Conservation (phyloP, 495 filamentous ascomycete species). For the Cairneyella variabilis region DNA sequence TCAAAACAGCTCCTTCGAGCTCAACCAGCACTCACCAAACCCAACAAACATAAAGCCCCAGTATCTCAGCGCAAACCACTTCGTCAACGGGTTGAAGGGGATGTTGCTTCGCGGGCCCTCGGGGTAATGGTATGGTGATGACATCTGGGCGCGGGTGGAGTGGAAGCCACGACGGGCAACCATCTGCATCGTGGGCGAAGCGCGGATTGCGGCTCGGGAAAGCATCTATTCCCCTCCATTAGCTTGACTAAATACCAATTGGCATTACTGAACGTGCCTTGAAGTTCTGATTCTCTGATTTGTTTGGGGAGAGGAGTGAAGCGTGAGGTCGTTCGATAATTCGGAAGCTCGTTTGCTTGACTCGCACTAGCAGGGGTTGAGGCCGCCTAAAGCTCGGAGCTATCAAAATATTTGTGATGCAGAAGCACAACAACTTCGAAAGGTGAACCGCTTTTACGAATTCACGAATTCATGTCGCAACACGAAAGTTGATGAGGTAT, state of each 20-base stretch:
- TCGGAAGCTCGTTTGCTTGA: neutral
- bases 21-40: conserved; percentile 25
- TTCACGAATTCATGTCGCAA: neutral
- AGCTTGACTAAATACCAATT: conserved; percentile 11
- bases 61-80: conserved; percentile 77
- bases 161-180: conserved; percentile 92
- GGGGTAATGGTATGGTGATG: conserved; percentile 94
- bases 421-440: neutral
- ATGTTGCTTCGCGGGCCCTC: conserved; percentile 93
- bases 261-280: conserved; percentile 24
- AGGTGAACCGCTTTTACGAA: neutral
- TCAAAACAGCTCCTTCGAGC: neutral
- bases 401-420: conserved; percentile 1
- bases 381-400: neutral
- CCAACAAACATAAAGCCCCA: conserved; percentile 57
- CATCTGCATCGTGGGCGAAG: conserved; percentile 52
- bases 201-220: conserved; percentile 71
- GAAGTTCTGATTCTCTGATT: conserved; percentile 16
- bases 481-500: neutral
- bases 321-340: conserved; percentile 6
- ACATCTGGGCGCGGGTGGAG: conserved; percentile 79
- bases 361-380: neutral
- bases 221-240: conserved; percentile 66
- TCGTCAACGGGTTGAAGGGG: conserved; percentile 91
- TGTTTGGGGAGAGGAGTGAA: conserved; percentile 11